These are phyloP conservation scores for Colletotrichum sp. DNA, from an alignment of 2,329 filamentous ascomycete genomes.

Conservation along the genomic window DNA sequence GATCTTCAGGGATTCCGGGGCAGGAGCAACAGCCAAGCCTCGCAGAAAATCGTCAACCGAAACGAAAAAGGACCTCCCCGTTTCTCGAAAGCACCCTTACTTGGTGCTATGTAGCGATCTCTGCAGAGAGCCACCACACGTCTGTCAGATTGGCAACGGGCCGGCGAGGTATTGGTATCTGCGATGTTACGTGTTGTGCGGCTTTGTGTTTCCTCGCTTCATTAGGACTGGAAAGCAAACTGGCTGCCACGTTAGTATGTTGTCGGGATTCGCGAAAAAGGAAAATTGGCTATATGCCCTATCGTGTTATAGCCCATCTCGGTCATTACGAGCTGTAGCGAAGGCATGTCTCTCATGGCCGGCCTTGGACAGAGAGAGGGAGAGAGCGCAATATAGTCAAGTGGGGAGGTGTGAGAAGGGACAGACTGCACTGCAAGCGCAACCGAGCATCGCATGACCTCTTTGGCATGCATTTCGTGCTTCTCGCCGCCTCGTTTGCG, in stretches of 20 bases:
- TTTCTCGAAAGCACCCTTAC: background rate
- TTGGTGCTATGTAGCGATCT: background rate
- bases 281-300: background rate
- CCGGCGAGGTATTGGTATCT: background rate
- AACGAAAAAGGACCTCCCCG: background rate
- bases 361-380: background rate
- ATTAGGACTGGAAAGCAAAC: background rate
- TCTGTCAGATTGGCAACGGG: background rate
- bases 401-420: background rate
- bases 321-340: background rate
- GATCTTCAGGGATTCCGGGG: slow-evolving; percentile 13
- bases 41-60: background rate
- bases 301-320: background rate
- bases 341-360: background rate
- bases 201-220: background rate
- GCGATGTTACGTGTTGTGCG: background rate
- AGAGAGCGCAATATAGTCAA: background rate
- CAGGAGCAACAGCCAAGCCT: slow-evolving; percentile 2
- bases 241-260: background rate
- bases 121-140: background rate
- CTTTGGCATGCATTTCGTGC: background rate
- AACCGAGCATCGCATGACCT: background rate
- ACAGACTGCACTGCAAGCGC: background rate
- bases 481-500: background rate
- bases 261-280: background rate